Percentiles rank a stretch among this genome's conserved stretches.
phyloP scores from a whole-genome alignment of 257 asterid genomes.

The Voacanga thouarsii region DNA sequence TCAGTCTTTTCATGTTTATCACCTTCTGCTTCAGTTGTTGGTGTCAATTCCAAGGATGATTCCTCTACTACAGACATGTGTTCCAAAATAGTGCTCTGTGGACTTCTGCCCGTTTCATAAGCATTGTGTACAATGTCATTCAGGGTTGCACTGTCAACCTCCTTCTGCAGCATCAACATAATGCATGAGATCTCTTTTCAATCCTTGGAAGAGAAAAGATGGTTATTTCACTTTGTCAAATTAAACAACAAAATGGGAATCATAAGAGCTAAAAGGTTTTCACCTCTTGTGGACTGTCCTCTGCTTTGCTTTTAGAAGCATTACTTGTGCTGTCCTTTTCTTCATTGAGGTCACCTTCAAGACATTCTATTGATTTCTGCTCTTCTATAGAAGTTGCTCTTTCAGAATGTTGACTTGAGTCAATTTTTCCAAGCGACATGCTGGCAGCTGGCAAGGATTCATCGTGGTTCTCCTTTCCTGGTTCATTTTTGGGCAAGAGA shows the following conservation, averaged over 20 bases:
- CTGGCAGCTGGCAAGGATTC: conserved; percentile 25
- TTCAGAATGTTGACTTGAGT: conserved; percentile 19
- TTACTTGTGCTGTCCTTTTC: conserved; percentile 25
- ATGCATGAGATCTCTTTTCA: not conserved
- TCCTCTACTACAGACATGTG: not conserved
- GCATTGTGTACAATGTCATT: not conserved
- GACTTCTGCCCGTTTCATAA: conserved; percentile 1
- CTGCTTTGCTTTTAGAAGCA: conserved; percentile 11
- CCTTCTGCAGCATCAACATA: conserved; percentile 27
- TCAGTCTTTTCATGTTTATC: not conserved
- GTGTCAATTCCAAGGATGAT: conserved; percentile 1
- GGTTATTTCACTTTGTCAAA: not conserved
- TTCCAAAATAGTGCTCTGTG: conserved; percentile 3
- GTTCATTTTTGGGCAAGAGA: conserved; percentile 11
- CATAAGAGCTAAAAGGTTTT: not conserved
- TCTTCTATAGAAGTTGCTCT: conserved; percentile 16
- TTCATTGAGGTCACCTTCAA: conserved; percentile 20
- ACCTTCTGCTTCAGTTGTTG: conserved; percentile 1
- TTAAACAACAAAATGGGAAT: not conserved
- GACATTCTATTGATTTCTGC: conserved; percentile 19
- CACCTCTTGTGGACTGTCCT: conserved; percentile 1
- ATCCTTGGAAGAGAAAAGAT: not conserved
- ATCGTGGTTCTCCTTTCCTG: conserved; percentile 13
- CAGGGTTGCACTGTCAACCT: conserved; percentile 8
- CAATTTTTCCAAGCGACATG: conserved; percentile 15